phyloP scores from a whole-genome alignment of 1,139 yeast species.

The Diutina rugosa region DNA sequence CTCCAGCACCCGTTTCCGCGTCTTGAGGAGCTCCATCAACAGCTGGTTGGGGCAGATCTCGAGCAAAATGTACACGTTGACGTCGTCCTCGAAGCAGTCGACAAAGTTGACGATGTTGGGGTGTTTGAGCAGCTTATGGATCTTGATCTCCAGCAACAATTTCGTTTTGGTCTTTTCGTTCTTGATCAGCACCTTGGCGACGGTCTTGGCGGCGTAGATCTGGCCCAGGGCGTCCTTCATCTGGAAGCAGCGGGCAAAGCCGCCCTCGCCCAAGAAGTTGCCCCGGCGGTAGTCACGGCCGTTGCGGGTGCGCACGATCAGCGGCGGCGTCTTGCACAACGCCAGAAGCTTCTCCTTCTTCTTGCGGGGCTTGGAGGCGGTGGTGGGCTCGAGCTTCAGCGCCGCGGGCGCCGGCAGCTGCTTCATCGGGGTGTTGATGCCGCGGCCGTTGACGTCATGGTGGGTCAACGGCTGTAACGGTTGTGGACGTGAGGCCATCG shows the following conservation, averaged over 20 bases:
- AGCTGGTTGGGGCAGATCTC: slow-evolving; percentile 94
- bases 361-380: slow-evolving; percentile 23
- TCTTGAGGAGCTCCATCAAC: slow-evolving; percentile 80
- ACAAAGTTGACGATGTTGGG: slow-evolving; percentile 82
- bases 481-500: slow-evolving; percentile 8
- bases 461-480: slow-evolving; percentile 26
- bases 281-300: slow-evolving; percentile 92
- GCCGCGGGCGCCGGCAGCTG: slow-evolving; percentile 4
- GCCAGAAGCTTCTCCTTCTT: slow-evolving; percentile 81
- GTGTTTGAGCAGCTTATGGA: slow-evolving; percentile 84
- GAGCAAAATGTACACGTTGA: slow-evolving; percentile 80
- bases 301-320: slow-evolving; percentile 72
- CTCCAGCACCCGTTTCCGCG: slow-evolving; percentile 72
- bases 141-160: slow-evolving; percentile 82
- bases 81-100: slow-evolving; percentile 92
- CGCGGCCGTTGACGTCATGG: background rate
- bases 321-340: slow-evolving; percentile 89
- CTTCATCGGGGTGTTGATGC: slow-evolving; percentile 6
- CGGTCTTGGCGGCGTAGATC: slow-evolving; percentile 92
- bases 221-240: slow-evolving; percentile 84
- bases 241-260: slow-evolving; percentile 97
- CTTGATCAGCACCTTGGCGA: slow-evolving; percentile 88
- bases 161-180: slow-evolving; percentile 87
- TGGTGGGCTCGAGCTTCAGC: background rate
- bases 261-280: slow-evolving; percentile 90